These are phyloP conservation scores for Mimosa pudica DNA, from an alignment of 306 rosid genomes.

Conservation along the genomic window DNA sequence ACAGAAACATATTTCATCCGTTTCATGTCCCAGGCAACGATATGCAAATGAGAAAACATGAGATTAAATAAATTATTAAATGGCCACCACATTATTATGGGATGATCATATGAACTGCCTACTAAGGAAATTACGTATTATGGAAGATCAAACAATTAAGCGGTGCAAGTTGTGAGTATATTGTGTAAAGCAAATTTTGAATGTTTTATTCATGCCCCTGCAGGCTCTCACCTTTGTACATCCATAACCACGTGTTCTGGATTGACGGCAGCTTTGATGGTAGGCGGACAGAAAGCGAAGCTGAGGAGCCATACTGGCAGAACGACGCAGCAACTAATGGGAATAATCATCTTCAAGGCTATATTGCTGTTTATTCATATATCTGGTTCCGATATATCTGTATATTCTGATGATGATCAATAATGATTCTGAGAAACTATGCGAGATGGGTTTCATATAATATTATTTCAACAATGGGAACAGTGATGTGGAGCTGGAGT, in stretches of 20 bases:
- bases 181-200: background rate
- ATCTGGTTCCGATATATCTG: conserved; percentile 6
- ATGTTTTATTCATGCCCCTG: background rate
- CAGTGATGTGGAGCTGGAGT: background rate
- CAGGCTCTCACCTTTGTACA: conserved; percentile 62
- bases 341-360: conserved; percentile 44
- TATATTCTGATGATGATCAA: conserved; percentile 28
- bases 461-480: conserved; percentile 1
- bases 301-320: conserved; percentile 58
- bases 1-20: background rate
- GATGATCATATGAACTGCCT: background rate
- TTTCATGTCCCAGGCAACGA: background rate
- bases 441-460: conserved; percentile 31
- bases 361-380: conserved; percentile 4
- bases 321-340: conserved; percentile 66
- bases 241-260: conserved; percentile 74
- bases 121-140: background rate
- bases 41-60: background rate
- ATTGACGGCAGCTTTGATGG: conserved; percentile 52
- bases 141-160: background rate
- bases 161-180: background rate
- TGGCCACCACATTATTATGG: background rate
- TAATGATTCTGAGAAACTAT: conserved; percentile 47
- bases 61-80: background rate
- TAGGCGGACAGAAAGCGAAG: conserved; percentile 38